phyloP scores from a whole-genome alignment of 1,139 yeast species.

The Lodderomyces theae region DNA sequence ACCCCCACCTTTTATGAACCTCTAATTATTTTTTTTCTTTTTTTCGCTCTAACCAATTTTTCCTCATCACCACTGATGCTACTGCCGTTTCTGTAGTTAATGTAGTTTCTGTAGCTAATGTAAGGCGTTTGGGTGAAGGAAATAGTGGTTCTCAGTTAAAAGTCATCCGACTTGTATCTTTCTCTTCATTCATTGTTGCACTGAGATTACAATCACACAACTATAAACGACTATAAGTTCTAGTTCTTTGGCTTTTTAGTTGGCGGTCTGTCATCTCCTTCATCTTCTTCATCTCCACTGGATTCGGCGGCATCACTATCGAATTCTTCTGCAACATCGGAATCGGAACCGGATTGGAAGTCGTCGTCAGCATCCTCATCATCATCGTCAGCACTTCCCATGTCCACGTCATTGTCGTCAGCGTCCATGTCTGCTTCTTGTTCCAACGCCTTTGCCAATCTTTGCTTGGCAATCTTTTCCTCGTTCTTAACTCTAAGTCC shows the following conservation, averaged over 20 bases:
- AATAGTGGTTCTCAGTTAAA: too few relatives aligned
- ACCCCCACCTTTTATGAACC: too few relatives aligned
- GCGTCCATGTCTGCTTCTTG: constrained; percentile 69
- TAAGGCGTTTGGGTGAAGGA: too few relatives aligned
- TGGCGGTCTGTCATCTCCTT: constrained; percentile 39
- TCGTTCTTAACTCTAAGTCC: constrained; percentile 83
- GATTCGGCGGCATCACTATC: constrained; percentile 64
- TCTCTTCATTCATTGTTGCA: too few relatives aligned
- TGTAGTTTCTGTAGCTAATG: too few relatives aligned
- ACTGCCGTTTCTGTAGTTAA: too few relatives aligned
- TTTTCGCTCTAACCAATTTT: too few relatives aligned
- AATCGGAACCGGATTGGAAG: constrained; percentile 58
- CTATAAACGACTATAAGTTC: too few relatives aligned
- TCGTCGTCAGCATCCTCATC: constrained; percentile 72
- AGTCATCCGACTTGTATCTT: too few relatives aligned
- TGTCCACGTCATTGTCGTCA: constrained; percentile 54
- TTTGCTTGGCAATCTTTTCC: constrained; percentile 80
- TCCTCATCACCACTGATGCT: too few relatives aligned
- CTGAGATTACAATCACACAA: background rate
- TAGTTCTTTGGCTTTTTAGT: constrained; percentile 34
- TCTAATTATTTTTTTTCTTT: too few relatives aligned
- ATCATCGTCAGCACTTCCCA: constrained; percentile 72
- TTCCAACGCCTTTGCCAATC: constrained; percentile 73
- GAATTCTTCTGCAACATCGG: constrained; percentile 84
- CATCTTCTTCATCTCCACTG: constrained; percentile 33